Percentiles rank a stretch among this genome's conserved stretches.
phyloP scores from a whole-genome alignment of 768 basidiomycete species.

The Suillus bovinus region DNA sequence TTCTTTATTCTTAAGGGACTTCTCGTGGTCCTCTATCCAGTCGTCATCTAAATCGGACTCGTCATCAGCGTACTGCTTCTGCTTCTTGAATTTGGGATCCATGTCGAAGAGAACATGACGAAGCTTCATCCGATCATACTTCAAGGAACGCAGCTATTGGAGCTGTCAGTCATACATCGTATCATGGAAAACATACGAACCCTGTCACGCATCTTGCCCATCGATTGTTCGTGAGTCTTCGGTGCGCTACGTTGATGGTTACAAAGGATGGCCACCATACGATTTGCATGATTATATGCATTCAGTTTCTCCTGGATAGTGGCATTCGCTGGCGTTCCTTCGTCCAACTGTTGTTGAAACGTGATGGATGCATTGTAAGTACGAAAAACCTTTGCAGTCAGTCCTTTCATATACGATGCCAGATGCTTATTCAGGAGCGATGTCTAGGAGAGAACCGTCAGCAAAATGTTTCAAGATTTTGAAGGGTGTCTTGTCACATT shows the following conservation, averaged over 20 bases:
- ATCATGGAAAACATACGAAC: slow-evolving; percentile 42
- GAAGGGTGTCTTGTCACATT: slow-evolving; percentile 48
- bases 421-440: slow-evolving; percentile 88
- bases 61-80: slow-evolving; percentile 70
- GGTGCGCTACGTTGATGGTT: slow-evolving; percentile 97
- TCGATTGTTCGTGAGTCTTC: slow-evolving; percentile 90
- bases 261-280: slow-evolving; percentile 95
- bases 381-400: slow-evolving; percentile 99
- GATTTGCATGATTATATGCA: slow-evolving; percentile 96
- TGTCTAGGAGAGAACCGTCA: slow-evolving; percentile 50
- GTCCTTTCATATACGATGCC: slow-evolving; percentile 91
- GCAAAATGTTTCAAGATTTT: slow-evolving; percentile 1
- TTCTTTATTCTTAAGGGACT: slow-evolving; percentile 72
- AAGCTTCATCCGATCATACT: slow-evolving; percentile 97
- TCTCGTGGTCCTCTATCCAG: slow-evolving; percentile 81
- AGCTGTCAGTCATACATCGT: slow-evolving; percentile 2
- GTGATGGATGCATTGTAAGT: slow-evolving; percentile 98
- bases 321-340: slow-evolving; percentile 63
- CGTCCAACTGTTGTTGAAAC: slow-evolving; percentile 88
- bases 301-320: slow-evolving; percentile 95
- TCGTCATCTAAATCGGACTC: slow-evolving; percentile 97
- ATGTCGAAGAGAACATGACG: slow-evolving; percentile 82
- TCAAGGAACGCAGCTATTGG: slow-evolving; percentile 78
- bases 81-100: slow-evolving; percentile 82
- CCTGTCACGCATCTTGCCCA: slow-evolving; percentile 93